Evolutionary conservation across 2,329 filamentous ascomycete genomes (phyloP), one percentile per base, ranked within the genome.

Genomic region (Pseudonectria buxi): DNA sequence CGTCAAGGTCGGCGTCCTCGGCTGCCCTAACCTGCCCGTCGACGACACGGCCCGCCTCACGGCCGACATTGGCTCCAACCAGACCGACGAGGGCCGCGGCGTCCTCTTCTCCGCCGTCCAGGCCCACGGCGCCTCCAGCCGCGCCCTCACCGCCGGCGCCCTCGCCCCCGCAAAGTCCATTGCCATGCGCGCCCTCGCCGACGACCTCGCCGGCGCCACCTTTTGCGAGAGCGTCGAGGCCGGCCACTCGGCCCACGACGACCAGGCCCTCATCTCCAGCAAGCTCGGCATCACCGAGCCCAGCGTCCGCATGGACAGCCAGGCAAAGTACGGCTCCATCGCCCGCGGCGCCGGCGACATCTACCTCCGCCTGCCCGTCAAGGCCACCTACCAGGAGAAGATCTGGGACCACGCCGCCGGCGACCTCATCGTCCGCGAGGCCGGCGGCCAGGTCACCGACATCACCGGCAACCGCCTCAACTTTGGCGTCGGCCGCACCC

Each of bases 401-500:
- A 98, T 98, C 50, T 98, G 92, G 92, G 92, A 98, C 58, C 92
- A 98, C 61, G 92, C 92, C 13, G 92, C 90, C 10, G 92, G 92
- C 27, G 89, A 95, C 54, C 67, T 98, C 40, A 89, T 98, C 48
- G 92, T 96, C 27, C 75, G 89, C 38, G 94, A 98, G 65, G 88
- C 92, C 3, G 92, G 92, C 33, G 94, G 92, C 32, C 71, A 84
- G 54, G 90, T 98, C 35, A 94, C 88, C 2, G 94, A 98, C 63
- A 83, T 88, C 27, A 73, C 83, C 43, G 92, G 94, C 51, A 85
- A 85, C 57, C 73, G 78, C 41, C 71, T 98, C 39, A 83, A 98
- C 62, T 98, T 98, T 62, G 78, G 79, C 53, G 75, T 81, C 37
- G 92, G 92, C 32, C 74, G 92, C 58, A 96, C 89, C 26, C 69